Evolutionary conservation across 129 eudicot species (phyloP), one percentile per base, ranked within the genome.

Genomic region (Artemisia tridentata): DNA sequence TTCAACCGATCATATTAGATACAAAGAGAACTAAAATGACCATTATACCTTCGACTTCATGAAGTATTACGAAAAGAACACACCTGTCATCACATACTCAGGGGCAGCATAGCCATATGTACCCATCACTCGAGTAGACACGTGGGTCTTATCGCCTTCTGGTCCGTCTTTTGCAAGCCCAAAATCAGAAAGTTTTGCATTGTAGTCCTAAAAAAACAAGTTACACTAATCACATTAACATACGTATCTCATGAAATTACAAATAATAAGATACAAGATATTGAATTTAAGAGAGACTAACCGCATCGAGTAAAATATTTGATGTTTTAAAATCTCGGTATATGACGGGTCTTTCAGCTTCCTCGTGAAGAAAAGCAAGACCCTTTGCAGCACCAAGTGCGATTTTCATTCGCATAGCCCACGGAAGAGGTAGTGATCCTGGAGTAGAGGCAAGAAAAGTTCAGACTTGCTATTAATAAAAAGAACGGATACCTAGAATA

Each of bases 91-190:
- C 43, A 88, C 96, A 78, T 89, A 89, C 50, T 91, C 97, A 1
- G 97, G 97, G 7, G 97, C 96, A 45, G 97, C 97, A 82, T 91
- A 91, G 58, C 98, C 98, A 46, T 88, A 86, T 18, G 97, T 91
- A 70, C 97, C 97, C 90, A 91, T 86, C 53, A 91, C 95, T 34
- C 95, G 83, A 23, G 98, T 92, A 18, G 98, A 86, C 17, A 92
- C 95, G 41, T 92, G 98, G 1, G 98, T 88, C 72, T 88, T 86
- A 72, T 92, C 98, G 29, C 96, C 98, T 71, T 82, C 95, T 5
- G 97, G 97, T 10, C 95, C 98, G 46, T 92, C 95, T 82, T 90
- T 92, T 64, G 98, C 98, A 72, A 92, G 96, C 76, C 98, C 98
- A 80, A 92, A 92, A 82, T 92, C 98, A 63, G 96, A 92, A 65